Percentiles rank a stretch among this genome's conserved stretches.
Evolutionary conservation across 1,284 basidiomycete genomes (phyloP).

Genomic region (Tilletia indica): DNA sequence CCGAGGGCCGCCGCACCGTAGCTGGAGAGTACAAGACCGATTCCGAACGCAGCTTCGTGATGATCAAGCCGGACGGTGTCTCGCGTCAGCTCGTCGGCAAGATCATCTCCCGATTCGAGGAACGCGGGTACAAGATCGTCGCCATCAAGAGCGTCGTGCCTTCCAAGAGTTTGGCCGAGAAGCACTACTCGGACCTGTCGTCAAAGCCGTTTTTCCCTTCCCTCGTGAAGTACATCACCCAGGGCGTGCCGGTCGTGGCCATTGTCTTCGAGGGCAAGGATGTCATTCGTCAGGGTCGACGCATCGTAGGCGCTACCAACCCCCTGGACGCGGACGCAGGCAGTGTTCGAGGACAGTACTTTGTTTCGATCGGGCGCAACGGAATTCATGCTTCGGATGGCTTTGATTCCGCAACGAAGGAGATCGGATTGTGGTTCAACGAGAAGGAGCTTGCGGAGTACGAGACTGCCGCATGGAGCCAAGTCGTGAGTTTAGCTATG

Average conservation of each 20-base stretch:
- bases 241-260: slow-evolving; percentile 44
- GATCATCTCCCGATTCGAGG: slow-evolving; percentile 48
- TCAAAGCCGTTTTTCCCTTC: slow-evolving; percentile 46
- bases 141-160: slow-evolving; percentile 21
- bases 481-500: slow-evolving; percentile 7
- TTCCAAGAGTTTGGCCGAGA: slow-evolving; percentile 37
- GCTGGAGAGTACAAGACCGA: slow-evolving; percentile 59
- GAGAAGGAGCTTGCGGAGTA: slow-evolving; percentile 58
- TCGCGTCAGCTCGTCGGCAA: slow-evolving; percentile 51
- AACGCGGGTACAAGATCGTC: slow-evolving; percentile 34
- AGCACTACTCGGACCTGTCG: slow-evolving; percentile 50
- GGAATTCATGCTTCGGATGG: slow-evolving; percentile 60
- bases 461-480: slow-evolving; percentile 38
- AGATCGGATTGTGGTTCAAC: slow-evolving; percentile 60
- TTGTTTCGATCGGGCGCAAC: slow-evolving; percentile 57
- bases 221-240: slow-evolving; percentile 48
- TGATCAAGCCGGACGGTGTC: slow-evolving; percentile 56
- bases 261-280: slow-evolving; percentile 55
- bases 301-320: slow-evolving; percentile 53
- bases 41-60: slow-evolving; percentile 59
- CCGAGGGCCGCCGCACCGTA: slow-evolving; percentile 58
- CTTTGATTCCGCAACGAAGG: slow-evolving; percentile 59
- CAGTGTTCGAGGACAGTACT: slow-evolving; percentile 45
- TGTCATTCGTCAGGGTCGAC: slow-evolving; percentile 50
- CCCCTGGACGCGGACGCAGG: slow-evolving; percentile 46